Evolutionary conservation across 768 basidiomycete genomes (phyloP), one percentile per base, ranked within the genome.

Genomic region (Infundibulicybe gibba): DNA sequence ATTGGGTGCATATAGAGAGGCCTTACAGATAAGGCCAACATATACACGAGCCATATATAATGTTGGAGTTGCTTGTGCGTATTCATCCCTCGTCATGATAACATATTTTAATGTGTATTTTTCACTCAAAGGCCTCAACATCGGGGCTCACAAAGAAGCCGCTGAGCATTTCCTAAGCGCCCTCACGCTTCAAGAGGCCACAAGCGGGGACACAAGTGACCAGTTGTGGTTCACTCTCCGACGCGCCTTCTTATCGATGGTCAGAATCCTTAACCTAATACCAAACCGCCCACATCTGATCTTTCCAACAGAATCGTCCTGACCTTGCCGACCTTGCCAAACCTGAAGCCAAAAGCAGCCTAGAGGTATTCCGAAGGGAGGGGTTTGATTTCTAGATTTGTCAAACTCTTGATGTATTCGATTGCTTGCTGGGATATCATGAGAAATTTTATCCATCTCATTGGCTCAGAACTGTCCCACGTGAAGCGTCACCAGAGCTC

Each of bases 31-130:
- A 40, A 81, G 93, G 33, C 97, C 97, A 20, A 94, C 93, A 0
- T 99, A 97, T 63, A 98, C 97, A 1, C 84, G 97, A 10, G 97
- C 94, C 9, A 90, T 97, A 17, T 97, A 95, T 61, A 99, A 99
- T 58, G 90, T 99, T 32, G 97, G 94, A 38, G 97, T 99, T 20
- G 94, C 94, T 16, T 99, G 94, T 94, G 59, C 56, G 90, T 80
- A 38, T 44, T 43, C 4, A 13, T 15, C 8, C 25, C 8, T 25
- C 4, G 3, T 25, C 4, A 25, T 8, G 8, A 25, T 8, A 25
- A 8, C 25, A 8, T 8, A 25, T 4, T 3, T 25, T 25, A 51
- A 25, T 49, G 44, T 41, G 39, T 41, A 16, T 41, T 50, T 25
- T 25, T 25, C 25, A 8, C n/a, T n/a, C n/a, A 5, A 49, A 97